Evolutionary conservation across 2,329 filamentous ascomycete genomes (phyloP), one percentile per base, ranked within the genome.

Genomic region (Fusarium floridanum): DNA sequence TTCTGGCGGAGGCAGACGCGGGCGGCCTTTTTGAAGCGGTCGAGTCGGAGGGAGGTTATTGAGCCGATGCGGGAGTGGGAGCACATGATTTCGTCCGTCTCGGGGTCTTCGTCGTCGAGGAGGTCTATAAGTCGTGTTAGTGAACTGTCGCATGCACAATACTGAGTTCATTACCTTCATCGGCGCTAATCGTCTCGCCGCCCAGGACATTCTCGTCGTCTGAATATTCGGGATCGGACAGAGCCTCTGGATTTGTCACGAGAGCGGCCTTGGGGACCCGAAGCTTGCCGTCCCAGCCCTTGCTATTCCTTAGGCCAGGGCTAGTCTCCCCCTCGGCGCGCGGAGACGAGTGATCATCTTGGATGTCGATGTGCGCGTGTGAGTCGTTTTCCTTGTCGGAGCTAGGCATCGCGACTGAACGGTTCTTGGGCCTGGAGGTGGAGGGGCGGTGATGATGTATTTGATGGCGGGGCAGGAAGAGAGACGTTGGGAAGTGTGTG

Each of bases 1-100:
- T 99, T 99, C 82, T 99, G 96, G 59, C 97, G 95, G 22, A 99
- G 91, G 81, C 96, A 98, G 77, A 99, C 86, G 79, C 93, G 92
- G 80, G 88, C 87, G 29, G 95, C 88, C 64, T 94, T 90, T 68
- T 87, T 89, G 85, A 99, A 98, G 70, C 97, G 91, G 71, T 95
- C 93, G 57, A 99, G 89, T n/a, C 86, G 90, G 24, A 99, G 89
- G 17, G 92, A 91, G 8, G 92, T 85, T 76, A 98, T 93, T 36
- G 94, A 95, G 24, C 89, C 85, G 79, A 99, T 89, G 74, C 95
- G 94, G 65, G 93, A 93, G 82, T 98, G 96, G n/a, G 95, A 92
- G 70, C 95, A 91, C 80, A 97, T 94, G 79, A 99, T 96, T 79
- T 97, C 94, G 84, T 95, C 86, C 2, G 87, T 89, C 39, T 91